Evolutionary conservation across 805 yeast genomes (phyloP).

Genomic region (Brettanomyces bruxellensis): DNA sequence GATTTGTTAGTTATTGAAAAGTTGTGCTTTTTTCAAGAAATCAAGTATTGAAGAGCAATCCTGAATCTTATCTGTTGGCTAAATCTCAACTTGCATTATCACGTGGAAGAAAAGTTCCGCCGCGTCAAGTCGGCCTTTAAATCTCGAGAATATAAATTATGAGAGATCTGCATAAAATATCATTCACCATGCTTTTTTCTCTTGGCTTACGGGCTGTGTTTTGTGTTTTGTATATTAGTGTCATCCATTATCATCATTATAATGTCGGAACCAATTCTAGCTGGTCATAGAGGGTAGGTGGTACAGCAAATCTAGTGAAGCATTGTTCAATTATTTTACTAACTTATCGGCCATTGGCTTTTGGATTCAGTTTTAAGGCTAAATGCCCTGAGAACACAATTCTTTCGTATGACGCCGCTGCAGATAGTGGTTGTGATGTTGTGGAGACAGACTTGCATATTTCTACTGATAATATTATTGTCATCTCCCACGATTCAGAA

Average conservation of each 20-base stretch:
- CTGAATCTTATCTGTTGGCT: too few relatives aligned
- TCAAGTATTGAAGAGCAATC: too few relatives aligned
- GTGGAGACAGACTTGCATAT: slow-evolving; percentile 31
- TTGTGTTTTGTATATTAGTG: neutral
- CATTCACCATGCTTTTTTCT: neutral
- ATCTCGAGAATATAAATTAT: too few relatives aligned
- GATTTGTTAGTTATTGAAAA: too few relatives aligned
- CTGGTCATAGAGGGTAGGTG: slow-evolving; percentile 25
- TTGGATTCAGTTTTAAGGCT: slow-evolving; percentile 15
- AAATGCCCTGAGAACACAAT: slow-evolving; percentile 29
- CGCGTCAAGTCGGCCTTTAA: too few relatives aligned
- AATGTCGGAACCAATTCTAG: slow-evolving; percentile 5
- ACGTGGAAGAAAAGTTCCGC: too few relatives aligned
- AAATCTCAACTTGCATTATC: too few relatives aligned
- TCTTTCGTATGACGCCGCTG: slow-evolving; percentile 26
- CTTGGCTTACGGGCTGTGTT: neutral
- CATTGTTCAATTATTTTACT: neutral
- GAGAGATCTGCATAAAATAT: neutral
- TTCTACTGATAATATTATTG: slow-evolving; percentile 23
- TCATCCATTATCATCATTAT: neutral
- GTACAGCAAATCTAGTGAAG: neutral
- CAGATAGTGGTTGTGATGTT: slow-evolving; percentile 23
- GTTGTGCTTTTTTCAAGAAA: too few relatives aligned
- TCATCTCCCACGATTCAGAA: slow-evolving; percentile 27
- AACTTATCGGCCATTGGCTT: neutral